Base-by-base conservation (phyloP, 768 basidiomycete species). In the Auriculariales sp. region DNA sequence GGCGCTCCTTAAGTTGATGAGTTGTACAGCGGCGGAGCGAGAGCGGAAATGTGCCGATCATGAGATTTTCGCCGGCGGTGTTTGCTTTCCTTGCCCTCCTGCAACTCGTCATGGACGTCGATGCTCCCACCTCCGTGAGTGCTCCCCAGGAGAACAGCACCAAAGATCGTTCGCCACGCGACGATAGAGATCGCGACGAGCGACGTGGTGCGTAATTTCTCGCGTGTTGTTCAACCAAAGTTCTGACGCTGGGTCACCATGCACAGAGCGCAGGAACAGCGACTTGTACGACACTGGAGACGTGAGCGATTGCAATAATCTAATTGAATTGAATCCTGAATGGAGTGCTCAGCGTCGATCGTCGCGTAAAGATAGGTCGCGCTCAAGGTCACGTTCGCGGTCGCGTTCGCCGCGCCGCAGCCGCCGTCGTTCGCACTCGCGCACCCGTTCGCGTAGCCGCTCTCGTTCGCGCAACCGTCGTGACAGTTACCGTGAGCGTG, bases 201-300 rank as follows among this genome's bases (percentile, higher is more conserved):
- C 17, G 39, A 19, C 22, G 39, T 25, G 39, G n/a, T 48, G 48
- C 46, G 53, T 48, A 22, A 48, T 49, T 31, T 28, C n/a, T 24
- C 28, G 32, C 31, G 33, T 4, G 49, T 30, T 11, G 12, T 24
- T 12, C n/a, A n/a, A 17, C 4, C 22, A n/a, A n/a, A 17, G 42
- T 24, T 22, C 14, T 34, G 17, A 25, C 14, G 17, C 9, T 46
- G 25, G 10, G 10, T 19, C 12, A 39, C 12, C 29, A 19, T 22
- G 48, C 5, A 32, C 28, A 39, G 35, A 42, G 7, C 54, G 54
- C 32, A 34, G 33, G 27, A 47, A 48, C 27, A 52, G 74, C 32
- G 86, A 90, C 64, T 85, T 89, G 56, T 89, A 85, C 85, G 87
- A 89, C 28, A 79, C 75, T 51, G 78, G 73, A 47, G 84, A 85